These are phyloP conservation scores for Candida taoyuanica DNA, from an alignment of 805 yeast genomes.

Conservation along the genomic window DNA sequence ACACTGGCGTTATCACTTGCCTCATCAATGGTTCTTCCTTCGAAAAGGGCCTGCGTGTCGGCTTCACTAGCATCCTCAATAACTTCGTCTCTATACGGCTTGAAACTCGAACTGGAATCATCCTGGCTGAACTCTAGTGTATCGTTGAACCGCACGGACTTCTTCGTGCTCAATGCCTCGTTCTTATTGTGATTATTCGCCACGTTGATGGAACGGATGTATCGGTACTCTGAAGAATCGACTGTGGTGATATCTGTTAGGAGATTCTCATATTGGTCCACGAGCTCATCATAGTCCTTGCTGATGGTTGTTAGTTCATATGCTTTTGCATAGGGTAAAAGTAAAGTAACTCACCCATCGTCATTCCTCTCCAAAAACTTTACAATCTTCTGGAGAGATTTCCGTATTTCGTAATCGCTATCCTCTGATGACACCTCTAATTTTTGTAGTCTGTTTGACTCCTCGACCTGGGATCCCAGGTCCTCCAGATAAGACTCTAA, in stretches of 20 bases:
- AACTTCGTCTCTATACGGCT: constrained; percentile 23
- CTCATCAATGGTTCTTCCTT: constrained; percentile 12
- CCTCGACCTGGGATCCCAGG: constrained; percentile 21
- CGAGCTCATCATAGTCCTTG: constrained; percentile 25
- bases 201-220: constrained; percentile 12
- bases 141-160: constrained; percentile 28
- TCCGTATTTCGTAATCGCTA: constrained; percentile 23
- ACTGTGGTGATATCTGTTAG: constrained; percentile 11
- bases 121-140: constrained; percentile 16
- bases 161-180: constrained; percentile 13
- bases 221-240: constrained; percentile 18
- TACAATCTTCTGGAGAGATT: constrained; percentile 19
- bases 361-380: constrained; percentile 26
- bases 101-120: constrained; percentile 1
- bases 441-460: constrained; percentile 18
- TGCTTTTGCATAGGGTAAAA: background rate
- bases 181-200: constrained; percentile 5
- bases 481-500: constrained; percentile 28
- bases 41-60: constrained; percentile 18
- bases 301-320: constrained; percentile 4
- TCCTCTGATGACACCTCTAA: constrained; percentile 16
- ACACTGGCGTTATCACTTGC: constrained; percentile 11
- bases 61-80: constrained; percentile 10
- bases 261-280: constrained; percentile 17
- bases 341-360: constrained; percentile 16